Percentiles rank a stretch among this genome's conserved stretches.
Conservation (phyloP, 768 basidiomycete genomes). For the Pluteus cervinus region DNA sequence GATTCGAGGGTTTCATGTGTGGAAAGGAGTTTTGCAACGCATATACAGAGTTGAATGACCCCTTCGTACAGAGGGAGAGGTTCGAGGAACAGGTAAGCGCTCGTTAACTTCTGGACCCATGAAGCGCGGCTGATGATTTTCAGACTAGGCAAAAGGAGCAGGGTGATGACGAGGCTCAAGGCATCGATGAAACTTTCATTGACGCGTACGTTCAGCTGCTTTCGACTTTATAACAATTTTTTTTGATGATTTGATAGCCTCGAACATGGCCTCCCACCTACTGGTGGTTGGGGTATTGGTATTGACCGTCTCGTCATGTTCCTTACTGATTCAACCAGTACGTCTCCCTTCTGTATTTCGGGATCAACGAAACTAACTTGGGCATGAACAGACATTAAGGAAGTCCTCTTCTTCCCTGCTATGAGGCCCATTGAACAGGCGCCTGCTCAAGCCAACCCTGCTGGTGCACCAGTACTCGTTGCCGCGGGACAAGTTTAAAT, state of each 20-base stretch:
- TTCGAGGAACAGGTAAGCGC: conserved; percentile 84
- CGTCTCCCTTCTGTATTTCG: conserved; percentile 17
- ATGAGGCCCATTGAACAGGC: conserved; percentile 79
- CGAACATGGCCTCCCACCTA: conserved; percentile 96
- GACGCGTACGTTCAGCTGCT: conserved; percentile 64
- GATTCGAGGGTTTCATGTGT: conserved; percentile 98
- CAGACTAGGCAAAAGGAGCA: conserved; percentile 88
- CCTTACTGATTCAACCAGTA: conserved; percentile 92
- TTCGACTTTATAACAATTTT: conserved; percentile 1
- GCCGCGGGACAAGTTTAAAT: too few relatives aligned
- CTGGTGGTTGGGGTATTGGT: conserved; percentile 95
- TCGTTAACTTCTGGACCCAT: neutral
- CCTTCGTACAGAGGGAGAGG: conserved; percentile 89
- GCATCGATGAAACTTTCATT: conserved; percentile 92
- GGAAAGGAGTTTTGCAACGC: conserved; percentile 99
- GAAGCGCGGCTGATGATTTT: conserved; percentile 2
- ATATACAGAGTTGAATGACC: conserved; percentile 99
- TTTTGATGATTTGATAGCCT: conserved; percentile 42
- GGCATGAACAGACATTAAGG: conserved; percentile 76
- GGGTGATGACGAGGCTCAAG: conserved; percentile 98
- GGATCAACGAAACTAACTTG: conserved; percentile 1
- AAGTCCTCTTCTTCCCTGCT: conserved; percentile 92
- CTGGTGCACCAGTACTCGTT: conserved; percentile 19
- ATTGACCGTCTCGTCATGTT: conserved; percentile 98
- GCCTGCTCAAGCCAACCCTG: conserved; percentile 17